Base-by-base conservation (phyloP, 169 alveolate species). In the Cryptosporidium felis region DNA sequence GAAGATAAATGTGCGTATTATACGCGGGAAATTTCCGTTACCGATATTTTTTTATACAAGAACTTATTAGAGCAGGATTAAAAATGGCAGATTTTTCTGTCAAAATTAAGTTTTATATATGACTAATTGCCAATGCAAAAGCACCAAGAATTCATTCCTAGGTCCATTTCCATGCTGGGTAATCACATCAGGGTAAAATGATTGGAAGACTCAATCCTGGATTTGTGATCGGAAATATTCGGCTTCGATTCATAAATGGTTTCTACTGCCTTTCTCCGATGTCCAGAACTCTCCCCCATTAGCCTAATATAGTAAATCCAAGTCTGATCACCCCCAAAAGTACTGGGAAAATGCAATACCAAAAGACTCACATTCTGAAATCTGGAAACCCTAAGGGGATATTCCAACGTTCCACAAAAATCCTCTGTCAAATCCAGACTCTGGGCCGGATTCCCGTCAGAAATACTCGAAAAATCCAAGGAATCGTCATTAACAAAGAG, bases 321-420 rank as follows among this genome's bases (percentile, higher is more conserved):
- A 26, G 90, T 91, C 51, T 88, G 89, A 40, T 91, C 92, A 18
- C 91, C 91, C 44, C 91, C 90, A 34, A 85, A 67, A 62, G 90
- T 82, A 45, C 82, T 90, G 16, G 85, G 92, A 58, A 92, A 88
- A 60, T 63, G 90, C 21, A 92, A 66, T 3, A 92, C 90, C 79
- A 92, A 58, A 36, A 81, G 80, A 49, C 85, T 62, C 49, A 91
- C 94, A 58, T 92, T 91, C 80, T 80, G 81, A 32, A 92, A 82
- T 21, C 89, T 91, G 6, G 94, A 80, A 49, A 89, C 94, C 89
- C 89, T 92, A 12, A 92, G 60, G 12, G 94, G 91, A 42, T 92
- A 91, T 40, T 92, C 95, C 40, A 92, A 60, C 26, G 94, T 59
- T 9, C 94, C 95, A 80, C 91, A 93, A 65, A 46, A 92, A 80